Evolutionary conservation across 352 stramenopile species (phyloP), one percentile per base, ranked within the genome.

Genomic region (Globisporangium radiosum): DNA sequence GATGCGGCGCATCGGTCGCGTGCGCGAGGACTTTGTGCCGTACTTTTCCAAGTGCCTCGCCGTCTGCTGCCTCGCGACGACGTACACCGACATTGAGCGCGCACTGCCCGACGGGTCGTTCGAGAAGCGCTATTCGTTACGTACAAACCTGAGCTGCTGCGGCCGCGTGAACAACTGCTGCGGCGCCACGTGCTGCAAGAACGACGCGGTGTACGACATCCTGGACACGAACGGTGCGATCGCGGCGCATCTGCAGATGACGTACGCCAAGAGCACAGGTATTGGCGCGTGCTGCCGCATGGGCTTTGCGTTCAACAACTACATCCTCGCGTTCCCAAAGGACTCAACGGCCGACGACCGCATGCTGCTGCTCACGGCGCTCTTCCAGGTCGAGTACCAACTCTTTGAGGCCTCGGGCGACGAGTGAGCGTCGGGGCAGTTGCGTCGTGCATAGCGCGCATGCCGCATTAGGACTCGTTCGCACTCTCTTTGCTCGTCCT

Each of bases 111-210:
- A 83, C 43, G 78, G 75, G 25, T 59, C 73, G 5, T 87, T 79
- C 58, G 73, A 84, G 61, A 85, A 70, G 50, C 63, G 63, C 47
- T 88, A 84, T 63, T 66, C 65, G 39, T 47, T 89, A 59, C 72
- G 75, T 62, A 72, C 69, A 38, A 87, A 85, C 47, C n/a, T 76
- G 19, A 60, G 62, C 25, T 89, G 79, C 63, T 85, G 77, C 45
- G 76, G 75, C 19, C 75, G 75, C 19, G 70, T 81, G 25, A 84
- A 88, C 72, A 90, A 87, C 55, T 88, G 77, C 50, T 89, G 77
- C 52, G 77, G 77, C n/a, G 73, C 64, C 11, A 86, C 77, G 33
- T 88, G 77, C 61, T 79, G 60, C 63, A 71, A 76, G 54, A 81
- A 85, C 55, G 79, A 89, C 56, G 72, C 76, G 1, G 75, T 88